Percentiles rank a stretch among this genome's conserved stretches.
Evolutionary conservation across 2,329 filamentous ascomycete species (phyloP).

Genomic region (Colletotrichum orbiculare): DNA sequence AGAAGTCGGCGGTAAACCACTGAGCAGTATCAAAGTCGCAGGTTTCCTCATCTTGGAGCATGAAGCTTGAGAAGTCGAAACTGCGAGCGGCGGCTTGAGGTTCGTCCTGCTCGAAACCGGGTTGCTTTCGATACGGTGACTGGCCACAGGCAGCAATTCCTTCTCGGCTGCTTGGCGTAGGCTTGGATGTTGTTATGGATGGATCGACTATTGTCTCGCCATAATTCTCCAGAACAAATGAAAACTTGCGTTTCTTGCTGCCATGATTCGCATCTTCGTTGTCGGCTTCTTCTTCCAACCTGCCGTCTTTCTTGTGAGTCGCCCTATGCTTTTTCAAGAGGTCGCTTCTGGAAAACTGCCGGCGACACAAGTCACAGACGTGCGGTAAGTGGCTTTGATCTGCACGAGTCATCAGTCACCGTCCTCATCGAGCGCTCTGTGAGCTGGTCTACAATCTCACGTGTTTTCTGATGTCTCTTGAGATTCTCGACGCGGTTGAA

Average conservation of each 20-base stretch:
- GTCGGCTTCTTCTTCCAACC: neutral
- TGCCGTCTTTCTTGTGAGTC: slow-evolving; percentile 5
- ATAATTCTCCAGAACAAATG: slow-evolving; percentile 6
- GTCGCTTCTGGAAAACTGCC: slow-evolving; percentile 14
- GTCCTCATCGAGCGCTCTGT: neutral
- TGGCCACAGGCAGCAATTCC: too few relatives aligned
- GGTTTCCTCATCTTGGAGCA: neutral
- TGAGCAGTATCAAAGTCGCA: slow-evolving; percentile 4
- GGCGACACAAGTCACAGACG: slow-evolving; percentile 11
- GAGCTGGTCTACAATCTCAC: neutral
- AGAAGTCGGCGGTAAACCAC: slow-evolving; percentile 19
- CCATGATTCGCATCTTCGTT: neutral
- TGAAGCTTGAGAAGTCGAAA: slow-evolving; percentile 6
- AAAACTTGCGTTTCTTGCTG: neutral
- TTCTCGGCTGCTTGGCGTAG: neutral
- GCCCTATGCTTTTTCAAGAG: slow-evolving; percentile 19
- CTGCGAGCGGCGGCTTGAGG: neutral
- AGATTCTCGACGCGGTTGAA: slow-evolving; percentile 24
- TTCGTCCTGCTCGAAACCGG: neutral
- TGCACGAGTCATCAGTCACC: neutral
- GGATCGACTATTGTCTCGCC: neutral
- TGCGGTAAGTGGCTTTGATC: slow-evolving; percentile 11
- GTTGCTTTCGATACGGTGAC: too few relatives aligned
- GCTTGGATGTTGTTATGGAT: neutral
- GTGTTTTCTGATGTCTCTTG: slow-evolving; percentile 27